Base-by-base conservation (phyloP, 2,329 filamentous ascomycete species). In the Sporothrix brasiliensis region DNA sequence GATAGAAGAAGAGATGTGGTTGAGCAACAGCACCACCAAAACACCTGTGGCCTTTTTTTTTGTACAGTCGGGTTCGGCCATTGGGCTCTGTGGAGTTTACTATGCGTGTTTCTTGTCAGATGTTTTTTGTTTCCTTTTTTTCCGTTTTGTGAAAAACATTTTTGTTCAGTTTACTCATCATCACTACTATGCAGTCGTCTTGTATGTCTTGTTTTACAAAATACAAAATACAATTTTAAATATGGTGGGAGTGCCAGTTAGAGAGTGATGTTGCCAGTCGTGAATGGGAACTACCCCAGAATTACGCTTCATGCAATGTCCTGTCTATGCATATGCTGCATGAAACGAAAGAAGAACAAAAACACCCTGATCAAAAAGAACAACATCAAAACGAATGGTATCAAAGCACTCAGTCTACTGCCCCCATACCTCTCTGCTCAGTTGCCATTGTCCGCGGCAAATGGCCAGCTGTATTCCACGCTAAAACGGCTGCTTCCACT, bases 61-160 rank as follows among this genome's bases (percentile, higher is more conserved):
- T 61, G 58, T 61, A 61, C 58, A 61, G 58, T 24, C 24, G 30
- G 53, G 54, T 19, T 19, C 27, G 54, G 16, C 54, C 30, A 39
- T 11, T 58, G 54, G 54, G 54, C 54, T 58, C 30, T n/a, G 54
- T 58, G 54, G 54, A 58, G 54, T 58, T 58, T 13, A 44, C 14
- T 44, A 4, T 44, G 11, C 41, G 14, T 21, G 10, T 56, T 19
- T 34, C 16, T 19, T 54, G 2, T 14, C 11, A 14, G 53, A n/a
- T 16, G 7, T n/a, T 10, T 39, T n/a, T 34, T 4, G 7, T 27
- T 9, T 39, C 16, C 3, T n/a, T n/a, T 21, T 7, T 4, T n/a
- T n/a, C 13, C 14, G 49, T 58, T 58, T 58, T 21, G 9, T 7
- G 13, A 30, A 3, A 3, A 16, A 30, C n/a, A 7, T 34, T 41